Base-by-base conservation (phyloP, 2,329 filamentous ascomycete species). In the Trichoderma sp. region DNA sequence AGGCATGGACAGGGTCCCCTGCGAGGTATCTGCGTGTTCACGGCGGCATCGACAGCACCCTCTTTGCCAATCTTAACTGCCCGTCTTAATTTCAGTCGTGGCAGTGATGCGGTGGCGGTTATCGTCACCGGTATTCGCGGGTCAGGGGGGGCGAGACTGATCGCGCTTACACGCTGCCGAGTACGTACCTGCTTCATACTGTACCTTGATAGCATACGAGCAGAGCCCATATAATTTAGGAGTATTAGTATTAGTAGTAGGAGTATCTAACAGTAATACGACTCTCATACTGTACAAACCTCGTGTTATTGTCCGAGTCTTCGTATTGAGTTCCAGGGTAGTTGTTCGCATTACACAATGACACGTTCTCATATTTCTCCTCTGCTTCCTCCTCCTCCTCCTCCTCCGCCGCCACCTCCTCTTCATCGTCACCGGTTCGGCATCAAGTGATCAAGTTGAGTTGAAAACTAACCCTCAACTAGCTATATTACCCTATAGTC, bases 151-250 rank as follows among this genome's bases (percentile, higher is more conserved):
- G 39, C n/a, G 2, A 61, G 2, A 61, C 9, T 59, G 66, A 59
- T 68, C 55, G 39, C 55, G 34, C 55, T 61, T 68, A 67, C 32
- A 30, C 50, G 55, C 55, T 68, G 55, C 55, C 55, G 55, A 67
- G 50, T 39, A 17, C 30, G 47, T 36, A 26, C 30, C 64, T 57
- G 32, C 23, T 57, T 26, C 17, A 20, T 67, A 9, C 57, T 13
- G 39, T n/a, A 43, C 36, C 39, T 8, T 43, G 39, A 23, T 34
- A n/a, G 57, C 32, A 23, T 15, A 39, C n/a, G 32, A 36, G 30
- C 30, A 61, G 12, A 53, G 47, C 47, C 57, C 28, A 34, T 20
- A 34, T 53, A 13, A 23, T 20, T 5, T 20, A 23, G 20, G 39
- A 43, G 7, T 43, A 43, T 43, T 43, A n/a, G 7, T 12, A 32